These are phyloP conservation scores for Raphanus raphanistrum DNA, from an alignment of 345 rosid species.

Conservation along the genomic window DNA sequence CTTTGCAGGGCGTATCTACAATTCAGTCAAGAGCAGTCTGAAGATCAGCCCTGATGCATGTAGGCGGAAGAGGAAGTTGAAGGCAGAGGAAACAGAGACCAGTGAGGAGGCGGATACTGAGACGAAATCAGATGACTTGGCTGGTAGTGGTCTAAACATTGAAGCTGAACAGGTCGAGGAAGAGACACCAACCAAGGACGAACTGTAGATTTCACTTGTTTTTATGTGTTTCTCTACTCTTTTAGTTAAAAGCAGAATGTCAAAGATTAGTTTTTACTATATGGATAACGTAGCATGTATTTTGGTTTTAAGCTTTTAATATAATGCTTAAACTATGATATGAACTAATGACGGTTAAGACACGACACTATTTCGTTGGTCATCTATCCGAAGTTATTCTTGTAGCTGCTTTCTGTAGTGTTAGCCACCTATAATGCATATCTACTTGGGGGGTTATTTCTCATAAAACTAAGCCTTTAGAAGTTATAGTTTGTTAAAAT, in stretches of 20 bases:
- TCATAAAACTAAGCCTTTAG: background rate
- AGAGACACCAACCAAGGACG: constrained; percentile 31
- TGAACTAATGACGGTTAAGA: background rate
- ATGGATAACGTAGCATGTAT: background rate
- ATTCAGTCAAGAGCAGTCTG: constrained; percentile 71
- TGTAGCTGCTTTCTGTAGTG: constrained; percentile 9
- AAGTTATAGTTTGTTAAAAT: background rate
- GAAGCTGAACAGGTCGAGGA: constrained; percentile 42
- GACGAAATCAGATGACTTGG: constrained; percentile 39
- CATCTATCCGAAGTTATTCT: constrained; percentile 8
- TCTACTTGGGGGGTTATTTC: constrained; percentile 4
- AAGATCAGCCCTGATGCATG: constrained; percentile 74
- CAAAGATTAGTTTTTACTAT: constrained; percentile 16
- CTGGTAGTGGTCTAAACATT: constrained; percentile 22
- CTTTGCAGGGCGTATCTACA: constrained; percentile 76
- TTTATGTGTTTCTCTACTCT: too few species aligned
- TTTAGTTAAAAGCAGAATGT: constrained; percentile 24
- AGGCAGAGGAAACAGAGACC: constrained; percentile 56
- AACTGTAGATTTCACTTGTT: constrained; percentile 28
- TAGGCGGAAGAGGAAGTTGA: constrained; percentile 76
- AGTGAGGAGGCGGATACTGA: constrained; percentile 25
- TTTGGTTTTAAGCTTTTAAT: background rate
- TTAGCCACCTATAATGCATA: constrained; percentile 3
- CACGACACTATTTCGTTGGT: constrained; percentile 6
- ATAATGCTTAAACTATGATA: background rate